Base-by-base conservation (phyloP, 1,284 basidiomycete species). In the Cryptococcus sp. region DNA sequence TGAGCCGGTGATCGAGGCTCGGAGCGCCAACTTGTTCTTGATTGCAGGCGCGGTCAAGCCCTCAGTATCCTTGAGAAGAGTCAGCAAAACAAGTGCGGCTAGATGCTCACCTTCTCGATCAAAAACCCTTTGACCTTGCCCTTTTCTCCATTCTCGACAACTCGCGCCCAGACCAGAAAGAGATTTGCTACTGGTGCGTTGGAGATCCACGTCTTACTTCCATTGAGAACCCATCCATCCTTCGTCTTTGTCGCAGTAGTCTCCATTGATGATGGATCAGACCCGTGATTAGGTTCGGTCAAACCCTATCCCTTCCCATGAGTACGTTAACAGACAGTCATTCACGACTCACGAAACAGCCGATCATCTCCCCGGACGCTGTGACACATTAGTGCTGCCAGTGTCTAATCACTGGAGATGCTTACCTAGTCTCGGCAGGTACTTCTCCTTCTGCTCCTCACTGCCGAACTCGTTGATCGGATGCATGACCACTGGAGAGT, bases 181-280 rank as follows among this genome's bases (percentile, higher is more conserved):
- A 84, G 86, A 77, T 79, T 91, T 85, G 91, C 90, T 51, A 89
- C 85, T 15, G 91, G 91, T 0, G 91, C 85, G 72, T 95, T 96
- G 38, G 91, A 87, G 72, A 98, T 97, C 93, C 94, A 98, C 0
- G 93, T 97, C 82, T 98, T 98, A 78, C 88, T 88, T 39, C 94
- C 94, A 69, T 88, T 91, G 54, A 98, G 75, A 20, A 90, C 79
- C 77, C 88, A 96, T 3, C 92, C 92, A 20, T 91, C 91, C 55
- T 88, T 72, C 3, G 79, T 88, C 76, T 96, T 91, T 64, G 87
- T 86, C 16, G 93, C 95, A 29, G 84, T 88, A 0, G 94, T 97
- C 74, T 95, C 90, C 94, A 99, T 98, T 26, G 87, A 86, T 17
- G 87, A 86, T 19, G 93, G 93, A 72, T 97, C 93, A 1, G 91